A percentile compares a stretch with the other conserved stretches of the same genome.
Evolutionary conservation across 306 rosid genomes (phyloP).

Genomic region (Quercus rubra): DNA sequence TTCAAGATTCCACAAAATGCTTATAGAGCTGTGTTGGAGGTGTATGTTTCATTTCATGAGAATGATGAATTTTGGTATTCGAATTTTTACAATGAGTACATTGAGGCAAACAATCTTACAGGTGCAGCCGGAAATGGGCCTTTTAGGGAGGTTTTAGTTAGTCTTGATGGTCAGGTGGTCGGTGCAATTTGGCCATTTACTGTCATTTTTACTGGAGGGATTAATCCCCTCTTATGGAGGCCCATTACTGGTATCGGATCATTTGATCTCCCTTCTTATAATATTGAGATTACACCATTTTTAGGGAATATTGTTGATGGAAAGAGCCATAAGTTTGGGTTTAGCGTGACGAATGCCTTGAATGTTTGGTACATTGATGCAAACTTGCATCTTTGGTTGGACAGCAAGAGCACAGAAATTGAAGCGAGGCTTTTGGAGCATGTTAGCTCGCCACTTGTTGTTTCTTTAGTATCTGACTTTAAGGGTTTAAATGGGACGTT

Average conservation of each 20-base stretch:
- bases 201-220: conserved; percentile 85
- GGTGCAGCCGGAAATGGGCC: conserved; percentile 71
- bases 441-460: conserved; percentile 38
- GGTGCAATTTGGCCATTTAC: conserved; percentile 91
- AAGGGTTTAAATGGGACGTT: conserved; percentile 69
- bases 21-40: conserved; percentile 85
- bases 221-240: conserved; percentile 89
- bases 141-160: conserved; percentile 79
- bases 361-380: conserved; percentile 91
- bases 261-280: conserved; percentile 80
- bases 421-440: conserved; percentile 53
- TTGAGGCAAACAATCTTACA: conserved; percentile 54
- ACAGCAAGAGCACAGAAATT: conserved; percentile 41
- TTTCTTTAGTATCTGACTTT: conserved; percentile 42
- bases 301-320: conserved; percentile 71
- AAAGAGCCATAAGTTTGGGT: conserved; percentile 51
- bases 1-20: conserved; percentile 66
- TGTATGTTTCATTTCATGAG: conserved; percentile 89
- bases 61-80: conserved; percentile 85
- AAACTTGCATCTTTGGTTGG: conserved; percentile 91
- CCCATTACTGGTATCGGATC: conserved; percentile 88
- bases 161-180: conserved; percentile 56
- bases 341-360: conserved; percentile 75
- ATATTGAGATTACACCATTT: conserved; percentile 82
- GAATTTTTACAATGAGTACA: conserved; percentile 63